These are phyloP conservation scores for Solioccasus polychromus DNA, from an alignment of 768 basidiomycete species.

Conservation along the genomic window DNA sequence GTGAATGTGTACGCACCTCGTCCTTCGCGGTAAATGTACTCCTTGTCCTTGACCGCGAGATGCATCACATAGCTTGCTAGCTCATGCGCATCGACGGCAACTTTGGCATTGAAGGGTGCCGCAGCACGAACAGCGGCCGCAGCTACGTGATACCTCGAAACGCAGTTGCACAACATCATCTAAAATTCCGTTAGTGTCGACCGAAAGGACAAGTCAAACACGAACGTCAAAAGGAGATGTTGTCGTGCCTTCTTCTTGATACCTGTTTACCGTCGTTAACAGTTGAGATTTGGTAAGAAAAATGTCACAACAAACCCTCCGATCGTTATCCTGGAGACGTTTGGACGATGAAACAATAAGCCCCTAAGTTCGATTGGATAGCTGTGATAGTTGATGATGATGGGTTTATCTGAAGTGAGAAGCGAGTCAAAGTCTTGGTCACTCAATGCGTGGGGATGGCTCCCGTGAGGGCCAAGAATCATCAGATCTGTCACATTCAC, in stretches of 20 bases:
- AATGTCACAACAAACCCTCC: constrained; percentile 38
- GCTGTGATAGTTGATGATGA: constrained; percentile 85
- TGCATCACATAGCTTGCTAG: constrained; percentile 58
- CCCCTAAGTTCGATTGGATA: constrained; percentile 73
- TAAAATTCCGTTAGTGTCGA: constrained; percentile 20
- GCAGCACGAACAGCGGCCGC: constrained; percentile 57
- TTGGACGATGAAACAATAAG: constrained; percentile 54
- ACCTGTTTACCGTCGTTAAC: constrained; percentile 30
- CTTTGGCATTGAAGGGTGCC: constrained; percentile 47
- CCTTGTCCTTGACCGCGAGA: constrained; percentile 54
- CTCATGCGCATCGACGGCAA: constrained; percentile 58
- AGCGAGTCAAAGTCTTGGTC: constrained; percentile 61
- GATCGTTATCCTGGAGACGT: constrained; percentile 50
- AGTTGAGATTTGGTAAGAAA: not conserved
- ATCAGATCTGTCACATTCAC: constrained; percentile 90
- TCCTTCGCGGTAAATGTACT: constrained; percentile 59
- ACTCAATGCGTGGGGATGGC: constrained; percentile 73
- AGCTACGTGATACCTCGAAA: constrained; percentile 67
- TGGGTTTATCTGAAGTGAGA: constrained; percentile 65
- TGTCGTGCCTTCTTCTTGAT: constrained; percentile 73
- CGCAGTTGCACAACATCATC: constrained; percentile 75
- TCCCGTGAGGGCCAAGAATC: constrained; percentile 66
- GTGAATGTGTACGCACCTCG: constrained; percentile 38
- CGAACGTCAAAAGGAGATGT: constrained; percentile 78
- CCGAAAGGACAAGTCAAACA: constrained; percentile 1